Evolutionary conservation across 2,329 filamentous ascomycete species (phyloP), one percentile per base, ranked within the genome.

Genomic region (Chlorencoelia australis): DNA sequence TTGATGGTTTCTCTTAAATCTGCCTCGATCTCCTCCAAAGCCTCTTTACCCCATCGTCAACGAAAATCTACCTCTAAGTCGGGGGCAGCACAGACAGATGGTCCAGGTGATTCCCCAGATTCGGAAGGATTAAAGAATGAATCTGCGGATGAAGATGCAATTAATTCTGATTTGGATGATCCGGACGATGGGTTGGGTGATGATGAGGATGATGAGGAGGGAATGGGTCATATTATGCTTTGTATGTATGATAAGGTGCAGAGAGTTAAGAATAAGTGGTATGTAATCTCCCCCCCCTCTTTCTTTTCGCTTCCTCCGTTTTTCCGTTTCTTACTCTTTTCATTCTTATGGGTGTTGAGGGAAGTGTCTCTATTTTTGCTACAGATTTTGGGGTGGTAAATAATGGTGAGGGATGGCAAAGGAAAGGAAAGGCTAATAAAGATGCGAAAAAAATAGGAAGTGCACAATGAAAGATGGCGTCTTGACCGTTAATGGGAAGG

Each of bases 171-270:
- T 53, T 76, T 98, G 3, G 91, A 98, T 56, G 91, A 98, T 55
- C 78, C 88, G 0, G 88, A 96, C 44, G 91, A 96, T 43, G 79
- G 85, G 8, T 63, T 76, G 13, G 79, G 83, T 19, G 86, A 91
- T 16, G 84, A 89, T 16, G 85, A 91, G 21, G 88, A 91, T 33
- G 84, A 87, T 10, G 86, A 93, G 42, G 88, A 94, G 28, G 75
- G 79, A 22, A 74, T 82, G 47, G 79, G 81, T 1, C 83, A 94
- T 50, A 88, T 93, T 57, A 96, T 98, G 84, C 78, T 98, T 26
- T 98, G 91, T 67, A 95, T 94, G 58, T 98, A 98, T 59, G 91
- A 98, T 67, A 98, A 98, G 67, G 91, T 98, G 7, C 89, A 96
- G 64, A 75, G 91, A 31, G 91, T 96, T 54, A 98, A 98, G 78